Percentiles rank a stretch among this genome's conserved stretches.
Conservation (phyloP, 164 flowering plant genomes). For the Chloranthus sessilifolius region DNA sequence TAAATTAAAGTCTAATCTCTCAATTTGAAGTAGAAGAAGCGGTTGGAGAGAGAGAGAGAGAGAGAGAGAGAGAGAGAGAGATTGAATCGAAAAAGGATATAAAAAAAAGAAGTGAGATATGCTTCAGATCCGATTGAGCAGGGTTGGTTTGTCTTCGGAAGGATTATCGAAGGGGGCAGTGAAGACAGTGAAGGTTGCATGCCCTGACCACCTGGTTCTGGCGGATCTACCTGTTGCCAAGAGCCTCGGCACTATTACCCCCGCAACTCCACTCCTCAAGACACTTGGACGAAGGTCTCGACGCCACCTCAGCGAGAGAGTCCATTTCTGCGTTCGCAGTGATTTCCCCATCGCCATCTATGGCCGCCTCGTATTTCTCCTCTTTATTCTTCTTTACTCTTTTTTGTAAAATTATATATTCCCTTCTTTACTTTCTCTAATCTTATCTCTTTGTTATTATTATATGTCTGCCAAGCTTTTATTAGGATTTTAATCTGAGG, state of each 20-base stretch:
- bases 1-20: no score
- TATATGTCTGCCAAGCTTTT: no score
- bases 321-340: slow-evolving; percentile 89
- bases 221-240: slow-evolving; percentile 94
- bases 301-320: slow-evolving; percentile 78
- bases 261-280: slow-evolving; percentile 46
- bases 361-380: slow-evolving; percentile 70
- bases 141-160: slow-evolving; percentile 30
- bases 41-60: not conserved
- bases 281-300: slow-evolving; percentile 78
- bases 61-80: not conserved
- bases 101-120: no score
- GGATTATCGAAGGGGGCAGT: slow-evolving; percentile 33
- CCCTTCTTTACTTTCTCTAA: no score
- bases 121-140: slow-evolving; percentile 88
- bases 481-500: no score
- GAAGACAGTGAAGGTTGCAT: slow-evolving; percentile 78
- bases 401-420: no score
- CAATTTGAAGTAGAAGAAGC: no score
- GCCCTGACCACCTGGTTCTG: slow-evolving; percentile 82
- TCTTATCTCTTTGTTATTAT: no score
- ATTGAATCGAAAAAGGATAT: no score
- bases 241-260: slow-evolving; percentile 51
- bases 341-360: slow-evolving; percentile 87
- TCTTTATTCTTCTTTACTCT: not conserved